Evolutionary conservation across 2,329 filamentous ascomycete genomes (phyloP), one percentile per base, ranked within the genome.

Genomic region (Escovopsis sp.): DNA sequence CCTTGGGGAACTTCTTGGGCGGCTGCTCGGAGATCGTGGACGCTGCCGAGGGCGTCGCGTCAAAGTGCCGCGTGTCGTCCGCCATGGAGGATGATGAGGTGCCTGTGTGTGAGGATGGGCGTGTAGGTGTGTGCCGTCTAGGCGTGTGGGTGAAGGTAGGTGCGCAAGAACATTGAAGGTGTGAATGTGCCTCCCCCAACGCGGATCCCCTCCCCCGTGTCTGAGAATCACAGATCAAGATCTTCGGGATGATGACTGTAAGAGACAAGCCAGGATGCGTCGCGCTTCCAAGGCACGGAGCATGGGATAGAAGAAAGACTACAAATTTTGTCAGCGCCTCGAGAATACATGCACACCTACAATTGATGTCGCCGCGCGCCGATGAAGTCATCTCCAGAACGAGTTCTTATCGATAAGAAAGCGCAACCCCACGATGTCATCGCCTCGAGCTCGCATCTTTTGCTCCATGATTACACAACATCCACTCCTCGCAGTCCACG

Each of bases 1-100:
- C 80, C 49, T 79, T 82, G 13, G 79, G 72, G 21, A 80, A 58
- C 48, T 66, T 71, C 50, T 70, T 70, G 18, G 66, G 58, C 33
- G 53, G 46, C 40, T 56, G 57, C 16, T 46, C 43, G 35, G 43
- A 44, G 40, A 40, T 40, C 35, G 32, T 39, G 34, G 36, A 35
- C 23, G 39, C 44, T 33, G 35, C 38, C 31, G 48, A 35, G 12
- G 41, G 29, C 30, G 42, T 31, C 32, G 41, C 42, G 38, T 48
- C 48, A 27, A 44, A 43, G 41, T 56, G 53, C 41, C 45, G 50
- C 25, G 52, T 51, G 23, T 61, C 55, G 25, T 56, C 53, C 13
- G 58, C 53, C 60, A 64, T 65, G 16, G 29, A 9, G 12, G n/a
- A n/a, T n/a, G n/a, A n/a, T n/a, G n/a, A n/a, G 14, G 15, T 25